Conservation (phyloP, 805 yeast genomes). For the Saccharomycopsis synnaedendra region DNA sequence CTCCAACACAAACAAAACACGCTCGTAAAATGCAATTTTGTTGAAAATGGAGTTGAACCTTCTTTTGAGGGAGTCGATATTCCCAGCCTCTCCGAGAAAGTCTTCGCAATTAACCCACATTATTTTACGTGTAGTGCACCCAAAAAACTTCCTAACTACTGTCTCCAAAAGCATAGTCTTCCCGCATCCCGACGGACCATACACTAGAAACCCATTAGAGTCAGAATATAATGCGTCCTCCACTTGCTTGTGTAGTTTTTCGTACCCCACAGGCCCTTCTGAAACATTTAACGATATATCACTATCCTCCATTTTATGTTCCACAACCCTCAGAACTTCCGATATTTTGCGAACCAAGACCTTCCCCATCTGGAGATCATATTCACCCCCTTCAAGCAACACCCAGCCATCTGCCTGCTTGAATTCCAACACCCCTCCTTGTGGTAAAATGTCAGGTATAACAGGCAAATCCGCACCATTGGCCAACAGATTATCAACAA, state of each 20-base stretch:
- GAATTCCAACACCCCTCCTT: slow-evolving; percentile 50
- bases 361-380: slow-evolving; percentile 38
- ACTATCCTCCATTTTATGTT: slow-evolving; percentile 6
- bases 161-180: slow-evolving; percentile 47
- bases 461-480: slow-evolving; percentile 41
- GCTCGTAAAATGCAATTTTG: slow-evolving; percentile 54
- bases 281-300: background rate
- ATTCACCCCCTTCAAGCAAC: slow-evolving; percentile 24
- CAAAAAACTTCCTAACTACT: slow-evolving; percentile 27
- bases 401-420: slow-evolving; percentile 39
- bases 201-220: slow-evolving; percentile 45
- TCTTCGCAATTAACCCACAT: slow-evolving; percentile 42
- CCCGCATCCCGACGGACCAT: slow-evolving; percentile 78
- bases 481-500: slow-evolving; percentile 24
- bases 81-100: slow-evolving; percentile 38
- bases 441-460: slow-evolving; percentile 31
- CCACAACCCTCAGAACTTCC: slow-evolving; percentile 3
- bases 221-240: slow-evolving; percentile 31
- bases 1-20: slow-evolving; percentile 65
- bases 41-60: slow-evolving; percentile 34
- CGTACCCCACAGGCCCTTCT: slow-evolving; percentile 44
- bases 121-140: slow-evolving; percentile 33
- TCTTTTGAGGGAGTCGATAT: slow-evolving; percentile 33
- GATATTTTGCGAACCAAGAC: slow-evolving; percentile 36
- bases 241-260: slow-evolving; percentile 29